Evolutionary conservation across 2,329 filamentous ascomycete genomes (phyloP).

Genomic region (Akanthomyces dipterigenus): DNA sequence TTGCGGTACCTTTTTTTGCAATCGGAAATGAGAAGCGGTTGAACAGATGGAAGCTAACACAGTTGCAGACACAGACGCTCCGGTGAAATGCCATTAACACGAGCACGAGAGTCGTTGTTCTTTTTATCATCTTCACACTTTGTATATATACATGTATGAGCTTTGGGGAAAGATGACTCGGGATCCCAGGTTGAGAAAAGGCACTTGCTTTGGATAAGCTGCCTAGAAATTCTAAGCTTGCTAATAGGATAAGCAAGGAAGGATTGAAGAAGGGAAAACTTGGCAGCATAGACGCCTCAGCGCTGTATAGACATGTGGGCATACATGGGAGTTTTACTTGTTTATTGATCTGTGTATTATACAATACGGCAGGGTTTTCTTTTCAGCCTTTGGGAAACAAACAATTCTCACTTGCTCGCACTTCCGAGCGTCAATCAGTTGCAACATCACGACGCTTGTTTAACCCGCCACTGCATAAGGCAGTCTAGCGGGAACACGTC

Average conservation of each 20-base stretch:
- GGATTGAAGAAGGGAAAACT: neutral
- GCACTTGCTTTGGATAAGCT: neutral
- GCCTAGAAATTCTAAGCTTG: neutral
- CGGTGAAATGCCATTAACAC: constrained; percentile 7
- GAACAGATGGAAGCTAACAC: neutral
- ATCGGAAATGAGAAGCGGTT: neutral
- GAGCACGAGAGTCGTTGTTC: neutral
- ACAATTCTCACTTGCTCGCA: no score
- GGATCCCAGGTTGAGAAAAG: neutral
- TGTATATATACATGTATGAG: neutral
- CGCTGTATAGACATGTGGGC: neutral
- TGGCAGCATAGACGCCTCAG: neutral
- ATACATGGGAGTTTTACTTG: neutral
- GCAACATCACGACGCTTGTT: no score
- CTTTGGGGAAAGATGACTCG: neutral
- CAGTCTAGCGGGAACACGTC: no score
- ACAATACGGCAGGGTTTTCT: neutral
- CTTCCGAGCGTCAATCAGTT: no score
- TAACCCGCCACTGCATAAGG: no score
- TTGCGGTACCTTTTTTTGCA: constrained; percentile 5
- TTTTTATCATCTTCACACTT: neutral
- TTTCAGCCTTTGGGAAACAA: neutral
- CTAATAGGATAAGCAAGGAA: neutral
- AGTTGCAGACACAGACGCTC: constrained; percentile 12
- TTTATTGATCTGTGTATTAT: neutral